A percentile compares a stretch with the other conserved stretches of the same genome.
Conservation (phyloP, 192 early-diverging fungal genomes). For the Entomortierella parvispora region DNA sequence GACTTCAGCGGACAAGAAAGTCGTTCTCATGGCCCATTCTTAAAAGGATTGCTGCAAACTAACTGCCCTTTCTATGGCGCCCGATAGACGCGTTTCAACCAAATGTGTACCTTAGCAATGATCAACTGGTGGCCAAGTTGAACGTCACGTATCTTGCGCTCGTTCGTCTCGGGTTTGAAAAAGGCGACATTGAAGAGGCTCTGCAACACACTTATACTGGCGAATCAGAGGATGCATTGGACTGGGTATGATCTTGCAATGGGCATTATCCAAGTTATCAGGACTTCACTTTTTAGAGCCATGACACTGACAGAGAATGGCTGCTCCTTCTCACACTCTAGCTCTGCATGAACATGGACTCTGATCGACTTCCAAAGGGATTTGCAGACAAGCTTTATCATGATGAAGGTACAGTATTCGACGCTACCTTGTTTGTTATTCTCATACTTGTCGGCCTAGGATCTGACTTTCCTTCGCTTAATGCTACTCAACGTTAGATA, state of each 20-base stretch:
- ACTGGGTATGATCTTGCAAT: conserved; percentile 59
- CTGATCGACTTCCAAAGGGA: conserved; percentile 56
- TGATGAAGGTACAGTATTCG: conserved; percentile 51
- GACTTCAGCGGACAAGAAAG: too few relatives aligned
- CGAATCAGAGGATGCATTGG: conserved; percentile 54
- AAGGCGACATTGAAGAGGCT: conserved; percentile 54
- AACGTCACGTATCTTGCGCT: conserved; percentile 59
- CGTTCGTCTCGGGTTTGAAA: conserved; percentile 56
- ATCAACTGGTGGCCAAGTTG: conserved; percentile 54
- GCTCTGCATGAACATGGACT: conserved; percentile 47
- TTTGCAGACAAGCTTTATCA: conserved; percentile 60
- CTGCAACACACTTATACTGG: conserved; percentile 49
- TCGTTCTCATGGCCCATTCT: too few relatives aligned
- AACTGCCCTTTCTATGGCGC: not conserved
- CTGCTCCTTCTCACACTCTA: not conserved
- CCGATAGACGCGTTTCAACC: conserved; percentile 28
- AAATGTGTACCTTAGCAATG: conserved; percentile 30
- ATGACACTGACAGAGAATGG: not conserved
- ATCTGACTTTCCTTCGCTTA: too few relatives aligned
- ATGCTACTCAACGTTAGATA: conserved; percentile 20
- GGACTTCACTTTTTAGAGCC: not conserved
- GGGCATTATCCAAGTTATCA: not conserved
- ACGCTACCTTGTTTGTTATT: too few relatives aligned
- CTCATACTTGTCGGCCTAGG: too few relatives aligned
- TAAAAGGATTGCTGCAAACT: too few relatives aligned